Percentiles rank a stretch among this genome's conserved stretches.
These are phyloP conservation scores for Penicillium diatomitis DNA, from an alignment of 495 filamentous ascomycete genomes.

Conservation along the genomic window DNA sequence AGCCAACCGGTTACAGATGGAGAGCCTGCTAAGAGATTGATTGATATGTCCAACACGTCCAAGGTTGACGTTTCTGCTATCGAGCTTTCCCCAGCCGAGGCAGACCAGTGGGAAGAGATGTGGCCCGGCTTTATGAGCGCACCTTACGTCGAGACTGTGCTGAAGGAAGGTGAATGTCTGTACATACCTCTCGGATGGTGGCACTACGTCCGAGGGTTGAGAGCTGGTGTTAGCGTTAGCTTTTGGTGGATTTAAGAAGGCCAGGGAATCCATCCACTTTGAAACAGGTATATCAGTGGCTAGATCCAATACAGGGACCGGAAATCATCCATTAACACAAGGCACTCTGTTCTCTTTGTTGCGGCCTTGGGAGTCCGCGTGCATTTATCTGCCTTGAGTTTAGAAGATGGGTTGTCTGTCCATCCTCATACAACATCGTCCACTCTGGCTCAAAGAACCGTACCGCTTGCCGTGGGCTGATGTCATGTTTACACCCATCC, in stretches of 20 bases:
- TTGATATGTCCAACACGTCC: conserved; percentile 93
- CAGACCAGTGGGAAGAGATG: conserved; percentile 39
- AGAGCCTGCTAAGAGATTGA: conserved; percentile 22
- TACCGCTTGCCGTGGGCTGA: no score
- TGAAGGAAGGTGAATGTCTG: conserved; percentile 73
- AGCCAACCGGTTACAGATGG: conserved; percentile 1
- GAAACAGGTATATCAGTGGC: no score
- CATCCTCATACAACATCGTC: no score
- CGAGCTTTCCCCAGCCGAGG: conserved; percentile 36
- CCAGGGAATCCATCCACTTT: no score
- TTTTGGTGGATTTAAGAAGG: conserved; percentile 72
- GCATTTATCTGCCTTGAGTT: no score
- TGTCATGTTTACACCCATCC: no score
- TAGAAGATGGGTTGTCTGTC: no score
- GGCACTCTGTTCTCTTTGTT: no score
- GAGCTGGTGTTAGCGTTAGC: conserved; percentile 86
- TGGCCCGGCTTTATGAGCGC: conserved; percentile 52
- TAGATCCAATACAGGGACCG: no score
- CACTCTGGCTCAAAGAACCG: no score
- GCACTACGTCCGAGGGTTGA: conserved; percentile 90
- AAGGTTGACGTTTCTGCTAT: conserved; percentile 56
- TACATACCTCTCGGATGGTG: conserved; percentile 97
- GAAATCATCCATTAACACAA: no score
- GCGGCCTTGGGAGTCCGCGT: no score
- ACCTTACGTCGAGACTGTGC: conserved; percentile 66